Conservation (phyloP, 2,329 filamentous ascomycete genomes). For the Harringtonia aguacate region DNA sequence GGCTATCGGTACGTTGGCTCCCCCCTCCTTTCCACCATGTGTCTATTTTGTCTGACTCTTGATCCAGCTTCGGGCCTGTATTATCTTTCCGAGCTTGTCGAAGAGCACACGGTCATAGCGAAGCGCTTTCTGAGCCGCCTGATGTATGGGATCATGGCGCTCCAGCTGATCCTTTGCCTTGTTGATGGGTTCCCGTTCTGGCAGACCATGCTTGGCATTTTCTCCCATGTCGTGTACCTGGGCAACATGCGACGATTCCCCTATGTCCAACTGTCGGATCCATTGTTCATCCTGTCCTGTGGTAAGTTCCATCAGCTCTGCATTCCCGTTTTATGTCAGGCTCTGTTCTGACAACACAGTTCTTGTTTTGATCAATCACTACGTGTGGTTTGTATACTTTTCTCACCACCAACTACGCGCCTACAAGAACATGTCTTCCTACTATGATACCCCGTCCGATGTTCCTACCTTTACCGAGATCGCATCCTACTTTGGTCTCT, state of each 20-base stretch:
- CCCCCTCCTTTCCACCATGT: not conserved
- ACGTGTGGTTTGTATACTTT: conserved; percentile 93
- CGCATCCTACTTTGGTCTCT: conserved; percentile 89
- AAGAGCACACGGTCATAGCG: conserved; percentile 90
- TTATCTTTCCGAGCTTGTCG: conserved; percentile 94
- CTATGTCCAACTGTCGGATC: conserved; percentile 77
- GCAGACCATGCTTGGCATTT: conserved; percentile 63
- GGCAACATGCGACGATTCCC: conserved; percentile 70
- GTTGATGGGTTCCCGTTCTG: conserved; percentile 78
- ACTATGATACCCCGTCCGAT: conserved; percentile 49
- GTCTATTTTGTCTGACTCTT: not conserved
- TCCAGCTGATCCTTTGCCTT: conserved; percentile 65
- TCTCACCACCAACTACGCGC: conserved; percentile 49
- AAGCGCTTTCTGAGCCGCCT: conserved; percentile 77
- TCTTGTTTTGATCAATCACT: conserved; percentile 83
- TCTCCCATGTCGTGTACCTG: conserved; percentile 75
- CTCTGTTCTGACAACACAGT: conserved; percentile 37
- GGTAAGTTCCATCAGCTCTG: conserved; percentile 37
- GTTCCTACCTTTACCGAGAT: conserved; percentile 87
- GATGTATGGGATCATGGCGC: conserved; percentile 69
- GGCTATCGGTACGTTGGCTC: conserved; percentile 60
- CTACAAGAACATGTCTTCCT: conserved; percentile 45
- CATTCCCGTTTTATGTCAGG: not conserved
- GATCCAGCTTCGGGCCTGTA: conserved; percentile 82
- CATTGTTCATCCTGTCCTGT: conserved; percentile 76